Conservation (phyloP, 257 asterid genomes). For the Solanum ossicruentum region DNA sequence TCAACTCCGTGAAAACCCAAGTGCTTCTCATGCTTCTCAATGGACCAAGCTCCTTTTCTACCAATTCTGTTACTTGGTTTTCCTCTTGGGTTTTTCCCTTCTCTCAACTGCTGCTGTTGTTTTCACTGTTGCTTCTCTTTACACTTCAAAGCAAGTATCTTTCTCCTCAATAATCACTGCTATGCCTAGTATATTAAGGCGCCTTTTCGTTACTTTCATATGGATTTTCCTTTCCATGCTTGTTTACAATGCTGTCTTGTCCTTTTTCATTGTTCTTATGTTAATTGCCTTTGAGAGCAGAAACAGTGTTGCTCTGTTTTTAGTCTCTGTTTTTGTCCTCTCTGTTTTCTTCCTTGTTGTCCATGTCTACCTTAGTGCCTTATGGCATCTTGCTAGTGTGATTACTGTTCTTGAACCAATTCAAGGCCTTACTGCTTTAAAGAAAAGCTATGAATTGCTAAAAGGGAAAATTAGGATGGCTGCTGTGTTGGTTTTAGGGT, state of each 20-base stretch:
- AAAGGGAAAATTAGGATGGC: constrained; percentile 46
- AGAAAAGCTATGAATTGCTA: constrained; percentile 52
- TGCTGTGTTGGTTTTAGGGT: constrained; percentile 47
- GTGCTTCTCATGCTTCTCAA: constrained; percentile 35
- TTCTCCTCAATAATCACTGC: constrained; percentile 58
- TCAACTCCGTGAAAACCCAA: constrained; percentile 45
- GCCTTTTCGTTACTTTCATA: constrained; percentile 64
- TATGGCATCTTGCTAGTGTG: constrained; percentile 94
- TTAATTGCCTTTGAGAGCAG: constrained; percentile 45
- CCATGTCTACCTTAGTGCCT: constrained; percentile 74
- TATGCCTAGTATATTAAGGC: constrained; percentile 60
- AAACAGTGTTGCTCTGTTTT: constrained; percentile 28
- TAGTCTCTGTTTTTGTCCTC: constrained; percentile 39
- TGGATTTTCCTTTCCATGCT: constrained; percentile 70
- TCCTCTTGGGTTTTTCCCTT: constrained; percentile 76
- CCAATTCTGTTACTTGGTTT: constrained; percentile 75
- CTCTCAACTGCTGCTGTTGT: constrained; percentile 90
- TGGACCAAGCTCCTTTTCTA: constrained; percentile 64
- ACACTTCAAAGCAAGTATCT: constrained; percentile 76
- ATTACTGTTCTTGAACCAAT: constrained; percentile 76
- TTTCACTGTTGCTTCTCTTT: constrained; percentile 85
- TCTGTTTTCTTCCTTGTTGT: constrained; percentile 51
- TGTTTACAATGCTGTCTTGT: constrained; percentile 44
- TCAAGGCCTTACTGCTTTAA: constrained; percentile 51
- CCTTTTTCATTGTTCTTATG: constrained; percentile 48